Percentiles rank a stretch among this genome's conserved stretches.
Evolutionary conservation across 805 yeast species (phyloP).

Genomic region (Suhomyces prunicola): DNA sequence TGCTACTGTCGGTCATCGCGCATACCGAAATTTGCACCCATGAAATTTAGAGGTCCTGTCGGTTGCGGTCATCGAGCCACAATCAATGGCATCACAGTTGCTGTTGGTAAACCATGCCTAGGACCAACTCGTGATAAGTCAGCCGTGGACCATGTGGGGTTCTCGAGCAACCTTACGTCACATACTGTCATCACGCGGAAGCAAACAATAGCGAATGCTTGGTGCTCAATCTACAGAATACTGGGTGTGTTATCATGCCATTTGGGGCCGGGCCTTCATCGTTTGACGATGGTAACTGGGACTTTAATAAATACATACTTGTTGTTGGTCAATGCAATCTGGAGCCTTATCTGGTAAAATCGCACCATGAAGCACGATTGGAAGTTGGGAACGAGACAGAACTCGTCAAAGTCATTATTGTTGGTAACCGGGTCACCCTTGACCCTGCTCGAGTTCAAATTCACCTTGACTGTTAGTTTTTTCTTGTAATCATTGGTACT

Average conservation of each 20-base stretch:
- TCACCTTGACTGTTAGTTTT: constrained; percentile 13
- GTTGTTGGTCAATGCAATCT: constrained; percentile 18
- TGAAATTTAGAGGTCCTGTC: background rate
- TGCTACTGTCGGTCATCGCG: background rate
- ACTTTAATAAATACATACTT: constrained; percentile 23
- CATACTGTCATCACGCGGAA: background rate
- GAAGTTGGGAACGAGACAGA: constrained; percentile 36
- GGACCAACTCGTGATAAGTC: background rate
- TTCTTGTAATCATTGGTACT: constrained; percentile 3
- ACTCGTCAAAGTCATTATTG: constrained; percentile 18
- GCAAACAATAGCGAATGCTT: background rate
- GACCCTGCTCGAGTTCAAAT: constrained; percentile 7
- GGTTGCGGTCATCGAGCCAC: background rate
- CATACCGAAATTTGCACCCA: background rate
- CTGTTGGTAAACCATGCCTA: background rate
- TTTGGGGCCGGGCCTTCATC: background rate
- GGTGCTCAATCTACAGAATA: background rate
- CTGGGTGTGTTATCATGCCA: background rate
- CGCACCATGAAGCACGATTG: constrained; percentile 34
- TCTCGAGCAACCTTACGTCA: background rate
- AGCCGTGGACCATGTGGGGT: background rate
- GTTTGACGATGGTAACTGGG: constrained; percentile 28
- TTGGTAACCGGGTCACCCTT: too few species aligned
- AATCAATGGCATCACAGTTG: background rate
- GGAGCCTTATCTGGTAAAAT: constrained; percentile 27